These are phyloP conservation scores for Solanum corneliomulleri DNA, from an alignment of 257 asterid genomes.

Conservation along the genomic window DNA sequence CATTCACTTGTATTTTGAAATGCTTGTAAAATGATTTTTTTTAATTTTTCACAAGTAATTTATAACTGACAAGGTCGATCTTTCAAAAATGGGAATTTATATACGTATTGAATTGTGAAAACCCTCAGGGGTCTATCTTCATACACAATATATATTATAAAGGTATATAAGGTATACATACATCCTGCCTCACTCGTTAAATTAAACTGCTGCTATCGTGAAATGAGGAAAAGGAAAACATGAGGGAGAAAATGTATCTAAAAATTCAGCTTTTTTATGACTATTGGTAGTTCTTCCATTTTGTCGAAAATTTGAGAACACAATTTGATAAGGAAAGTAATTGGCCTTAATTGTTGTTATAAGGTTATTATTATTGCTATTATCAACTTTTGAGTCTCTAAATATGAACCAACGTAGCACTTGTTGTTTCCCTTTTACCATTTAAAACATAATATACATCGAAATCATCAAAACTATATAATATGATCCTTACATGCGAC, in stretches of 20 bases:
- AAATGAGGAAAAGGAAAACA: too few relatives aligned
- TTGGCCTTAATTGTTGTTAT: conserved; percentile 20
- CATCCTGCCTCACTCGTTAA: too few relatives aligned
- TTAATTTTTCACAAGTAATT: neutral
- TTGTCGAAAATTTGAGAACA: conserved; percentile 22
- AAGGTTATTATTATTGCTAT: conserved; percentile 32
- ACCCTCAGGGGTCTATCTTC: too few relatives aligned
- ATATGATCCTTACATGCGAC: neutral
- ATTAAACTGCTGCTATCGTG: too few relatives aligned
- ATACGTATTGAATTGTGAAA: too few relatives aligned
- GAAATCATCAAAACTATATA: neutral
- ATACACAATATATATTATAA: too few relatives aligned
- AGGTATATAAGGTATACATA: too few relatives aligned
- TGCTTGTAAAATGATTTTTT: neutral
- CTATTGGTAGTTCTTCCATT: conserved; percentile 57
- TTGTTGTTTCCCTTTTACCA: neutral
- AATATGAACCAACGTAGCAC: conserved; percentile 51
- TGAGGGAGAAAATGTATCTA: neutral
- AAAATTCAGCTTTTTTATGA: conserved; percentile 19
- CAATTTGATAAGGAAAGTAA: conserved; percentile 40
- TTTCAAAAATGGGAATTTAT: too few relatives aligned
- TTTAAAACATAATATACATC: neutral
- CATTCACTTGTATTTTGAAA: neutral
- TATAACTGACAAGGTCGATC: too few relatives aligned
- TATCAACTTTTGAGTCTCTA: conserved; percentile 44